Conservation (phyloP, 306 rosid species). For the Dalbergia cochinchinensis region DNA sequence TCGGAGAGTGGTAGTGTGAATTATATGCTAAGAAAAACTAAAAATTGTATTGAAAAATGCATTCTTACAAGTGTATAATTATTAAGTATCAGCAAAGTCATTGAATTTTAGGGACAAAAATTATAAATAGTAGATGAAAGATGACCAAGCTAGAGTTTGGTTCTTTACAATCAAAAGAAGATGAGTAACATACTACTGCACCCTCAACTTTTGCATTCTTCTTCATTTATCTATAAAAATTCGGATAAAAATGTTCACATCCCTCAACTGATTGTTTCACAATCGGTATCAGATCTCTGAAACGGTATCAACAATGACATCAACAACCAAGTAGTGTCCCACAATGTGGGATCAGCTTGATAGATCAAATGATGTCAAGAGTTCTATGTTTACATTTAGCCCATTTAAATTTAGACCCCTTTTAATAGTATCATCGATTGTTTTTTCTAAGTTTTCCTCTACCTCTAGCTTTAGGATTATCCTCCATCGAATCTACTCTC, state of each 20-base stretch:
- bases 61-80: not conserved
- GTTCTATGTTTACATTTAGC: no score
- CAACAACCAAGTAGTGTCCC: no score
- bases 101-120: not conserved
- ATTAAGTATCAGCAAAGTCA: not conserved
- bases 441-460: no score
- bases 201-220: not conserved
- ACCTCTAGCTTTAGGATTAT: no score
- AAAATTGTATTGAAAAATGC: not conserved
- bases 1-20: not conserved
- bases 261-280: not conserved
- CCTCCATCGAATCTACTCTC: no score
- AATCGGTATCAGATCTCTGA: not conserved
- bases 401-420: no score
- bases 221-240: not conserved
- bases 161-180: not conserved
- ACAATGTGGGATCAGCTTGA: no score
- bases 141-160: not conserved
- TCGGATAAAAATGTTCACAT: not conserved
- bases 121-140: not conserved
- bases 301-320: not conserved
- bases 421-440: no score
- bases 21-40: not conserved
- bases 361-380: no score
- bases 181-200: not conserved